Evolutionary conservation across 495 filamentous ascomycete species (phyloP).

Genomic region (Penicillium samsonianum): DNA sequence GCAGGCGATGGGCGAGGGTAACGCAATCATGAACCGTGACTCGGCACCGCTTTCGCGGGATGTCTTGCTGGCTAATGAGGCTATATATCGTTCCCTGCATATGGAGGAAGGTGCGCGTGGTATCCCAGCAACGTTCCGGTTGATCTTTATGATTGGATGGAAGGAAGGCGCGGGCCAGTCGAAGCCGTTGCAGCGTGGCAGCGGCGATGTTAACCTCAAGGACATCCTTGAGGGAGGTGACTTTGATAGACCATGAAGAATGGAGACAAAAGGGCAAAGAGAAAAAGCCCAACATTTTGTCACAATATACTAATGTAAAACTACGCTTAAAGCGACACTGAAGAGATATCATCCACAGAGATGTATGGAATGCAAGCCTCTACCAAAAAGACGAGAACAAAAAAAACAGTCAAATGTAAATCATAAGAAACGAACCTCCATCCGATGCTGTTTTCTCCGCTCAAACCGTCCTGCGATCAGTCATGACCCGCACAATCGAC

Average conservation of each 20-base stretch:
- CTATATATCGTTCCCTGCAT: slow-evolving; percentile 85
- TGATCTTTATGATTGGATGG: slow-evolving; percentile 99
- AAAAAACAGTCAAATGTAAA: slow-evolving; percentile 11
- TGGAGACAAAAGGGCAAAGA: slow-evolving; percentile 9
- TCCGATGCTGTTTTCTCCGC: slow-evolving; percentile 12
- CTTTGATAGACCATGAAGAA: slow-evolving; percentile 37
- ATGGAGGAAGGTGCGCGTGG: slow-evolving; percentile 64
- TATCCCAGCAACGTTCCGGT: slow-evolving; percentile 85
- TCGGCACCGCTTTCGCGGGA: slow-evolving; percentile 74
- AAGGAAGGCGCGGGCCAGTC: slow-evolving; percentile 78
- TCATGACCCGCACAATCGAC: slow-evolving; percentile 87
- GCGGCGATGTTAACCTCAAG: slow-evolving; percentile 77
- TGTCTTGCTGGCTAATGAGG: slow-evolving; percentile 84
- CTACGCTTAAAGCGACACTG: slow-evolving; percentile 30
- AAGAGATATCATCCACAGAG: slow-evolving; percentile 22
- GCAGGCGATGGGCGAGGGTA: slow-evolving; percentile 92
- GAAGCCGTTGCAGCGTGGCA: slow-evolving; percentile 79
- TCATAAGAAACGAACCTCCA: slow-evolving; percentile 11
- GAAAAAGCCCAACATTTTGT: slow-evolving; percentile 22
- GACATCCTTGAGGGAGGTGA: slow-evolving; percentile 70
- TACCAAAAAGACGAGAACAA: slow-evolving; percentile 26
- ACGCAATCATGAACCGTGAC: slow-evolving; percentile 80
- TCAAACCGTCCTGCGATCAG: slow-evolving; percentile 86
- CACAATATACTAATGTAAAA: slow-evolving; percentile 36
- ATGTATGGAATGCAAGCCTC: slow-evolving; percentile 31